Evolutionary conservation across 2,329 filamentous ascomycete species (phyloP).

Genomic region (Aspergillus amoenus): DNA sequence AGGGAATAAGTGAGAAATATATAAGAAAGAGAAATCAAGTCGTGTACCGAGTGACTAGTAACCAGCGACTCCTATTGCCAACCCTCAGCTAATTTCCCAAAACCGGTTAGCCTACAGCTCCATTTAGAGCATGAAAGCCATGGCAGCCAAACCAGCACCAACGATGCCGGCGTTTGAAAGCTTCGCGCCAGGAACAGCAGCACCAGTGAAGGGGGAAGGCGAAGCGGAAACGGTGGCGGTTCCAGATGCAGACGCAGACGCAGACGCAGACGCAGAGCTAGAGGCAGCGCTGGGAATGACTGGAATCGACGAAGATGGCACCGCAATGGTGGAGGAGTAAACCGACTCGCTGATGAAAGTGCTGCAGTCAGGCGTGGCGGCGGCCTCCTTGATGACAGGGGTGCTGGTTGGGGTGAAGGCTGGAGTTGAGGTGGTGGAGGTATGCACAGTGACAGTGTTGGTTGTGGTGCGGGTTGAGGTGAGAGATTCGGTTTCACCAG

Average conservation of each 20-base stretch:
- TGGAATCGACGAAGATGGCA: not conserved
- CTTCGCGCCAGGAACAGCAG: conserved; percentile 22
- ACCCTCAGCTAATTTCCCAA: not conserved
- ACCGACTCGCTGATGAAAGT: not conserved
- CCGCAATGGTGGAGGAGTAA: not conserved
- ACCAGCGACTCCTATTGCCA: not conserved
- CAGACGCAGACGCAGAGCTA: not conserved
- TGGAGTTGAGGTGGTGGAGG: conserved; percentile 15
- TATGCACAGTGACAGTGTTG: conserved; percentile 25
- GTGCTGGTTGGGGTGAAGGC: conserved; percentile 13
- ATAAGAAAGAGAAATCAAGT: not conserved
- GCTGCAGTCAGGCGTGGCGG: conserved; percentile 8
- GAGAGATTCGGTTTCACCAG: conserved; percentile 16
- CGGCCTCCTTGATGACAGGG: conserved; percentile 5
- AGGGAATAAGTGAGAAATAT: not conserved
- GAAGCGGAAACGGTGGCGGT: conserved; percentile 1
- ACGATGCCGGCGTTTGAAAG: conserved; percentile 27
- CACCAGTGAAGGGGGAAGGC: conserved; percentile 18
- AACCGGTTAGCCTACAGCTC: not conserved
- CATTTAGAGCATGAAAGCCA: conserved; percentile 31
- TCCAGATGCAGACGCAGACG: not conserved
- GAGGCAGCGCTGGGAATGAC: too few relatives aligned
- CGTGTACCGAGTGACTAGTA: not conserved
- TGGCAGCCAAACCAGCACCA: conserved; percentile 31
- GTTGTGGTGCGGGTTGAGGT: conserved; percentile 24